A percentile compares a stretch with the other conserved stretches of the same genome.
phyloP scores from a whole-genome alignment of 1,284 basidiomycete genomes.

The Anthracocystis setariae region DNA sequence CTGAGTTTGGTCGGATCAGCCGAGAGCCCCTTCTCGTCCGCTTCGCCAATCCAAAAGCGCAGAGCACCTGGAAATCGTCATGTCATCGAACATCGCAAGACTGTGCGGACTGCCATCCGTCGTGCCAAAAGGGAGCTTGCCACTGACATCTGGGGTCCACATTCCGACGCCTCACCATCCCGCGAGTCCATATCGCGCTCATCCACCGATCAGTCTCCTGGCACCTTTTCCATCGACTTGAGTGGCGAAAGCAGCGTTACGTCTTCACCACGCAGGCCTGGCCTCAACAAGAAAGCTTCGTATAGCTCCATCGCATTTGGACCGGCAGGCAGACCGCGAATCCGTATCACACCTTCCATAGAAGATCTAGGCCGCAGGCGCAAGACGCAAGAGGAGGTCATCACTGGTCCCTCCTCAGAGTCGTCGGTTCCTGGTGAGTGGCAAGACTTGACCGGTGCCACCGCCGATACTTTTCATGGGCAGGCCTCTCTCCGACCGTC shows the following conservation, averaged over 20 bases:
- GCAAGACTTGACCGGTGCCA: conserved; percentile 29
- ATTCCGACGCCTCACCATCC: conserved; percentile 12
- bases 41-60: conserved; percentile 26
- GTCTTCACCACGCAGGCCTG: conserved; percentile 32
- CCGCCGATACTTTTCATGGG: conserved; percentile 3
- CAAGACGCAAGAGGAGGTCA: conserved; percentile 32
- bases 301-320: conserved; percentile 27
- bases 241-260: conserved; percentile 34
- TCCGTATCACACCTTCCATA: conserved; percentile 60
- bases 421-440: conserved; percentile 15
- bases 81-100: conserved; percentile 53
- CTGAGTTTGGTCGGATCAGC: conserved; percentile 19
- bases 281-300: conserved; percentile 21
- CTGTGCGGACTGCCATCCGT: conserved; percentile 47
- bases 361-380: conserved; percentile 54
- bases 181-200: conserved; percentile 30
- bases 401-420: conserved; percentile 13
- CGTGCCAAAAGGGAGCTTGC: conserved; percentile 35
- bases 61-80: conserved; percentile 58
- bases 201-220: conserved; percentile 36
- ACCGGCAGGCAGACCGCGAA: conserved; percentile 40
- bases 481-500: conserved; percentile 29
- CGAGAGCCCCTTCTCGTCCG: conserved; percentile 5
- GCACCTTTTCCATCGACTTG: conserved; percentile 44
- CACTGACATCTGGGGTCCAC: conserved; percentile 17